Evolutionary conservation across 208 protist genomes (phyloP).

Genomic region (Acanthamoeba healyi): DNA sequence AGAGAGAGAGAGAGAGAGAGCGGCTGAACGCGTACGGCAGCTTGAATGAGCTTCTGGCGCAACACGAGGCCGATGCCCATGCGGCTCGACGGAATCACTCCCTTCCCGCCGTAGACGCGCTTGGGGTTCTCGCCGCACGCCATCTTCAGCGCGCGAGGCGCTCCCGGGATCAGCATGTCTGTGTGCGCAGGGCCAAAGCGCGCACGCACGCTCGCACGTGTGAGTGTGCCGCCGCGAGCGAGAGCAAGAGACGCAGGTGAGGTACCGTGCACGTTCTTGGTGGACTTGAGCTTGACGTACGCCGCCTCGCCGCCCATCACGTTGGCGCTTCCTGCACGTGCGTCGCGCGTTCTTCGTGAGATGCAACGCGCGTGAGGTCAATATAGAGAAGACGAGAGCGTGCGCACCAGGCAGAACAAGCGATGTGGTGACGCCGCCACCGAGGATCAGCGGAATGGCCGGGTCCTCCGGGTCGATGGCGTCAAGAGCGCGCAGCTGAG

Average conservation of each 20-base stretch:
- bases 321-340: constrained; percentile 57
- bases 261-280: constrained; percentile 17
- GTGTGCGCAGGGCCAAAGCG: too few species aligned
- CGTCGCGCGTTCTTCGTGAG: neutral
- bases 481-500: constrained; percentile 75
- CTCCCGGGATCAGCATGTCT: constrained; percentile 76
- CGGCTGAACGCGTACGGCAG: neutral
- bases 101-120: constrained; percentile 72
- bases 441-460: constrained; percentile 70
- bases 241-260: too few species aligned
- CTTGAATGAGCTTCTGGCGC: constrained; percentile 56
- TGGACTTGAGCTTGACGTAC: constrained; percentile 58
- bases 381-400: too few species aligned
- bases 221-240: too few species aligned
- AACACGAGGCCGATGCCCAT: constrained; percentile 76
- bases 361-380: too few species aligned
- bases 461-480: constrained; percentile 78
- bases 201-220: too few species aligned
- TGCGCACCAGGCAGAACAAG: constrained; percentile 76
- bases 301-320: constrained; percentile 81
- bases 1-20: neutral
- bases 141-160: constrained; percentile 78
- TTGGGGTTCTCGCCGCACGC: constrained; percentile 87
- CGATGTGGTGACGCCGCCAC: constrained; percentile 78
- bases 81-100: constrained; percentile 43